Conservation (phyloP, 2,329 filamentous ascomycete genomes). For the Hypoxylon sp. region DNA sequence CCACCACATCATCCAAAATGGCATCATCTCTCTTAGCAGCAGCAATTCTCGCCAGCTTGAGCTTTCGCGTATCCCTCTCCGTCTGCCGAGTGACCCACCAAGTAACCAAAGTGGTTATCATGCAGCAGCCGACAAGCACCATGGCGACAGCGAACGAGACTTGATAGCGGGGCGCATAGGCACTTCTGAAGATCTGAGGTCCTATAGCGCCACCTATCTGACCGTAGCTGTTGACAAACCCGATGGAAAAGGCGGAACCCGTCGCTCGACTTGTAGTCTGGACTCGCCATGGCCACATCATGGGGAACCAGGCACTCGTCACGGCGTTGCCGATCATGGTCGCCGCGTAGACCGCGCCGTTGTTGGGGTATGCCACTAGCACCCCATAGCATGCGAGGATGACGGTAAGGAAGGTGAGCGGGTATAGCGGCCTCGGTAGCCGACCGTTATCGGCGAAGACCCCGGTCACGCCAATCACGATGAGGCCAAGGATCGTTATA, state of each 20-base stretch:
- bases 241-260: conserved; percentile 66
- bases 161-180: conserved; percentile 63
- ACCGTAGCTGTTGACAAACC: conserved; percentile 66
- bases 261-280: conserved; percentile 64
- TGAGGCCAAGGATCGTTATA: conserved; percentile 59
- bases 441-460: conserved; percentile 60
- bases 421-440: conserved; percentile 61
- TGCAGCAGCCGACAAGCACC: conserved; percentile 61
- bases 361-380: conserved; percentile 62
- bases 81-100: conserved; percentile 63
- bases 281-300: conserved; percentile 69
- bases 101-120: conserved; percentile 58
- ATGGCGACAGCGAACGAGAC: conserved; percentile 62
- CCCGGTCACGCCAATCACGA: conserved; percentile 61
- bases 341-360: conserved; percentile 63
- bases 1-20: conserved; percentile 62
- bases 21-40: conserved; percentile 60
- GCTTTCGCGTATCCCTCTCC: conserved; percentile 61
- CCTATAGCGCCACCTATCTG: conserved; percentile 66
- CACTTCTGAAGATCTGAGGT: conserved; percentile 62
- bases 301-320: conserved; percentile 61
- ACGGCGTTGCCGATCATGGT: conserved; percentile 62
- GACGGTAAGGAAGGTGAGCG: conserved; percentile 60
- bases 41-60: conserved; percentile 60
- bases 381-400: conserved; percentile 63